Conservation (phyloP, 768 basidiomycete genomes). For the Suillus variegatus region DNA sequence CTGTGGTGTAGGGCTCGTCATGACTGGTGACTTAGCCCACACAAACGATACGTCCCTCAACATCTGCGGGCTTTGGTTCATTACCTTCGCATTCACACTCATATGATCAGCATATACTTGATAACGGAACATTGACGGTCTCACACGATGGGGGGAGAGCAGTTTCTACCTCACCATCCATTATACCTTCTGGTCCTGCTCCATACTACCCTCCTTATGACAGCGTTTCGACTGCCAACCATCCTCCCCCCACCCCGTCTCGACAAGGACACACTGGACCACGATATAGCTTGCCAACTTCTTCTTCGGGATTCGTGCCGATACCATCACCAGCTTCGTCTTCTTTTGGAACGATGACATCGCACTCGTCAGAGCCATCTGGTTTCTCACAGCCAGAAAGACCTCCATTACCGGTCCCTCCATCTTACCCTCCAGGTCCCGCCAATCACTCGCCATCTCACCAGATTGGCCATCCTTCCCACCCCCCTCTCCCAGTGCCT, state of each 20-base stretch:
- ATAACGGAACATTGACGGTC: background rate
- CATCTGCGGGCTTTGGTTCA: conserved; percentile 33
- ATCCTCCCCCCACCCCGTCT: conserved; percentile 33
- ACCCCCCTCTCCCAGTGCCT: conserved; percentile 14
- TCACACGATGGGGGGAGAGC: conserved; percentile 20
- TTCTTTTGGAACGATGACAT: conserved; percentile 35
- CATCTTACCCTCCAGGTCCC: conserved; percentile 19
- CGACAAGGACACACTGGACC: conserved; percentile 44
- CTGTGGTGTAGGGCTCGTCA: conserved; percentile 16
- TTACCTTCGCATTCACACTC: conserved; percentile 37
- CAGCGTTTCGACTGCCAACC: conserved; percentile 30
- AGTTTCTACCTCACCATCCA: conserved; percentile 36
- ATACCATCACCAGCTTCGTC: conserved; percentile 42
- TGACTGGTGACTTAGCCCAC: conserved; percentile 29
- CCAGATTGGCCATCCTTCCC: conserved; percentile 19
- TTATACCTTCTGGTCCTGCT: conserved; percentile 32
- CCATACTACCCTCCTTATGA: conserved; percentile 52
- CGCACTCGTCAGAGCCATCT: conserved; percentile 36
- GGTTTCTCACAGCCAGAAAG: conserved; percentile 38
- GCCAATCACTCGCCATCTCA: conserved; percentile 21
- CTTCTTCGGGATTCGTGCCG: conserved; percentile 72
- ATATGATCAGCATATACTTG: conserved; percentile 36
- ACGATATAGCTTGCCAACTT: conserved; percentile 64
- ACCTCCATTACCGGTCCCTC: conserved; percentile 38
- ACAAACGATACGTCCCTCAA: conserved; percentile 40